phyloP scores from a whole-genome alignment of 768 basidiomycete genomes.

The Cystobasidium ongulense region DNA sequence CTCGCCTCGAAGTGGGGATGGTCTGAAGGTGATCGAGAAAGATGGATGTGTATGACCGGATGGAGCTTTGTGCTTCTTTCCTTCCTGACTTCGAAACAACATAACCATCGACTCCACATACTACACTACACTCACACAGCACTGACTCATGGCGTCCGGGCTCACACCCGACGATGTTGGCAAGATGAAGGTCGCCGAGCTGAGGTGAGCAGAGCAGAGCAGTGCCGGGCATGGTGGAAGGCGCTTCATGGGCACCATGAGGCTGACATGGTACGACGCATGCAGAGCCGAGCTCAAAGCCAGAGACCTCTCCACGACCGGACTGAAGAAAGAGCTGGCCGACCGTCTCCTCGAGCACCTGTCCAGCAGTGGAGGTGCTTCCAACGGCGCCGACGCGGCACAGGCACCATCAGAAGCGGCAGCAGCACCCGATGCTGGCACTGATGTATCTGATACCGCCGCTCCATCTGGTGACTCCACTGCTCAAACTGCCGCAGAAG shows the following conservation, averaged over 20 bases:
- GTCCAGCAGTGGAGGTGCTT: background rate
- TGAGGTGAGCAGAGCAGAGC: slow-evolving; percentile 5
- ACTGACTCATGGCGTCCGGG: background rate
- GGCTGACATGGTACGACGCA: background rate
- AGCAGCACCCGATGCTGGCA: background rate
- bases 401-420: background rate
- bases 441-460: background rate
- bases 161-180: slow-evolving; percentile 25
- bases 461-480: slow-evolving; percentile 5
- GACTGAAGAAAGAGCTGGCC: slow-evolving; percentile 34
- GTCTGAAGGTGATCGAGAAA: too few relatives aligned
- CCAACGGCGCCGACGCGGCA: background rate
- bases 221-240: background rate
- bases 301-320: slow-evolving; percentile 28
- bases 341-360: slow-evolving; percentile 20
- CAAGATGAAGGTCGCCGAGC: slow-evolving; percentile 30
- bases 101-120: too few relatives aligned
- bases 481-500: slow-evolving; percentile 20
- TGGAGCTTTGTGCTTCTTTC: too few relatives aligned
- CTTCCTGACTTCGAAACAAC: too few relatives aligned
- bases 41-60: too few relatives aligned
- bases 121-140: too few relatives aligned
- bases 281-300: slow-evolving; percentile 30
- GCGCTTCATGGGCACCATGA: background rate
- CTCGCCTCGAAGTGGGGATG: too few relatives aligned